These are phyloP conservation scores for Fonsecaea nubica DNA, from an alignment of 2,329 filamentous ascomycete genomes.

Conservation along the genomic window DNA sequence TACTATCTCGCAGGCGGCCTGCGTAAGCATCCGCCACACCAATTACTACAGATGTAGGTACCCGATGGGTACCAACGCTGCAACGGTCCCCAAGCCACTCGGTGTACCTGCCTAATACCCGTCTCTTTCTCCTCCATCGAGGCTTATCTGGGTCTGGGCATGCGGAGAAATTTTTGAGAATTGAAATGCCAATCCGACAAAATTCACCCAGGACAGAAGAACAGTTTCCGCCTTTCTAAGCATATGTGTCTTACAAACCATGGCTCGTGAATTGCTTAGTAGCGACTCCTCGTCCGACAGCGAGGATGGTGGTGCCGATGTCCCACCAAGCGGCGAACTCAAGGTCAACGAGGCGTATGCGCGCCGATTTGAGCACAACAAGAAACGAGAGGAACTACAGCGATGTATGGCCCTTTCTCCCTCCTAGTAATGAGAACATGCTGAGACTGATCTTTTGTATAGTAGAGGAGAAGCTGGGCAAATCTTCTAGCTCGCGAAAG, in stretches of 20 bases:
- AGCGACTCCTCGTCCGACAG: constrained; percentile 49
- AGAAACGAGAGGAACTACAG: constrained; percentile 89
- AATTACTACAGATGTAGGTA: too few species aligned
- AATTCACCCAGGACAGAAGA: not conserved
- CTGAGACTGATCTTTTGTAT: constrained; percentile 38
- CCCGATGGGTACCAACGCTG: too few species aligned
- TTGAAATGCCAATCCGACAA: not conserved
- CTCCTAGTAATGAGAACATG: not conserved
- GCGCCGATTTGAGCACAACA: constrained; percentile 91
- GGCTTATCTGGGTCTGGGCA: constrained; percentile 2
- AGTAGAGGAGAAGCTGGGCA: constrained; percentile 90
- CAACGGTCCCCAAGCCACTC: too few species aligned
- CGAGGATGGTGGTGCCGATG: constrained; percentile 49
- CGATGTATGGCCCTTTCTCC: constrained; percentile 42
- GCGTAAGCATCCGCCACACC: too few species aligned
- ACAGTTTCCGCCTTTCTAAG: not conserved
- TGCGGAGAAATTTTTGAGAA: constrained; percentile 18
- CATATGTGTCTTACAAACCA: constrained; percentile 10
- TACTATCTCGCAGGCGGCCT: too few species aligned
- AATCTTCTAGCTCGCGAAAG: constrained; percentile 47
- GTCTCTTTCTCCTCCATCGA: not conserved
- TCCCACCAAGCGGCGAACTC: constrained; percentile 55
- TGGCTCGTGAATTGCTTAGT: constrained; percentile 45
- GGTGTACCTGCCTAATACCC: too few species aligned
- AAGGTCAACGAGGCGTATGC: constrained; percentile 93